Percentiles rank a stretch among this genome's conserved stretches.
These are phyloP conservation scores for Colletotrichum plurivorum DNA, from an alignment of 2,329 filamentous ascomycete species.

Conservation along the genomic window DNA sequence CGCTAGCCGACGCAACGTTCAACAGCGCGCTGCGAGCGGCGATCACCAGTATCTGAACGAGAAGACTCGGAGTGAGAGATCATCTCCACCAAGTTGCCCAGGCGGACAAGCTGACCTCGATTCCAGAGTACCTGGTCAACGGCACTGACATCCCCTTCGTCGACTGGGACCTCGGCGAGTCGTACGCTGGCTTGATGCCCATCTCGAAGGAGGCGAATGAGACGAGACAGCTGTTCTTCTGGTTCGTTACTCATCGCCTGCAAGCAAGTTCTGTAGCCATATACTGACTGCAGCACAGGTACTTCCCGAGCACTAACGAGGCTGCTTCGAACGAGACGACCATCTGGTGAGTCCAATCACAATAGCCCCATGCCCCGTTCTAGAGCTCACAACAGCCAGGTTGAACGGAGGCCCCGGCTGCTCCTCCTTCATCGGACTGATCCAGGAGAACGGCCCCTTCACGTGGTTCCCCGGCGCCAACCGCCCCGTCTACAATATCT, in stretches of 20 bases:
- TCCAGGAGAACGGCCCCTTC: slow-evolving; percentile 85
- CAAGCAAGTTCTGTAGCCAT: not conserved
- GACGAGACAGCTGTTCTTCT: slow-evolving; percentile 73
- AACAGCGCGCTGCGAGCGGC: not conserved
- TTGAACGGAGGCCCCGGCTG: slow-evolving; percentile 62
- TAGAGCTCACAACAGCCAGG: not conserved
- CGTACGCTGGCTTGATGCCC: slow-evolving; percentile 75
- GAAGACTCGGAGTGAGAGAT: slow-evolving; percentile 20
- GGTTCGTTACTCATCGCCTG: slow-evolving; percentile 53
- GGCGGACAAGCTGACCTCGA: too few relatives aligned
- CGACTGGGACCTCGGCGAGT: slow-evolving; percentile 76
- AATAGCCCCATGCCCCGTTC: too few relatives aligned
- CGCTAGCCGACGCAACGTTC: not conserved
- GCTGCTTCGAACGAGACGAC: slow-evolving; percentile 76
- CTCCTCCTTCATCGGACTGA: slow-evolving; percentile 75
- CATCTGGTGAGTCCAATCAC: slow-evolving; percentile 57
- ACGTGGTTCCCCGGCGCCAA: slow-evolving; percentile 79
- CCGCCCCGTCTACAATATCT: slow-evolving; percentile 64
- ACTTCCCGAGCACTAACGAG: slow-evolving; percentile 62
- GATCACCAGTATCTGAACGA: slow-evolving; percentile 31
- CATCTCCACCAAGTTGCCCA: not conserved
- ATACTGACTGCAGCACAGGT: slow-evolving; percentile 8
- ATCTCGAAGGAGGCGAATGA: slow-evolving; percentile 60
- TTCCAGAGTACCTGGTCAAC: slow-evolving; percentile 73
- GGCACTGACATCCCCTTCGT: slow-evolving; percentile 78